Base-by-base conservation (phyloP, 352 stramenopile genomes). In the Globisporangium barbulae region DNA sequence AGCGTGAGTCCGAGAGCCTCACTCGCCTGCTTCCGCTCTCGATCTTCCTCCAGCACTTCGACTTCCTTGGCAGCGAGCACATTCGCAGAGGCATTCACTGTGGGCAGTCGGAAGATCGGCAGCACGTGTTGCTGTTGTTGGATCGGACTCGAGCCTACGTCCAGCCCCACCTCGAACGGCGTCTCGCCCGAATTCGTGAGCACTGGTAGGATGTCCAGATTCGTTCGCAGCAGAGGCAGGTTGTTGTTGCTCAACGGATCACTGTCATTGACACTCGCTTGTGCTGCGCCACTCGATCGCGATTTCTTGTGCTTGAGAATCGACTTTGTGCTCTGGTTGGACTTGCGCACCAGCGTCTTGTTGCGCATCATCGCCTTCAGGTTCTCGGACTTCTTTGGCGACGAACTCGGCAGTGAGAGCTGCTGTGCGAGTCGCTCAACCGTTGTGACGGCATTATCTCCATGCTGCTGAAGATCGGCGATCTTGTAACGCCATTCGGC, bases 401-500 rank as follows among this genome's bases (percentile, higher is more conserved):
- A 33, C 8, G 56, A 15, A 30, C 65, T 63, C 9, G 69, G 64
- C 2, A 78, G 58, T 0, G 67, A 64, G 42, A 88, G 73, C 13
- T 73, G 75, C 61, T 77, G 69, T 6, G 73, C 68, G 50, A 90
- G 54, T 39, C 83, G 73, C 57, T 85, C 75, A 3, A 78, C 63
- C 3, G 33, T 75, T 15, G 65, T 25, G 28, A 47, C 70, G 25
- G 47, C 6, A 67, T 62, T 6, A 82, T 31, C 13, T 44, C 62
- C 67, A 2, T 70, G 70, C 21, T 86, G 75, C 9, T 85, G 72
- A n/a, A 87, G 65, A 30, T 76, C 76, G 5, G 68, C 70, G 53
- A 89, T 48, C 68, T 91, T 91, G 55, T 90, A 65, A 2, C 78
- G 68, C 81, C 83, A 90, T 60, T 93, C 82, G 0, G 74, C 68